Base-by-base conservation (phyloP, 208 protist genomes). In the Kentomonas sorsogonicus region DNA sequence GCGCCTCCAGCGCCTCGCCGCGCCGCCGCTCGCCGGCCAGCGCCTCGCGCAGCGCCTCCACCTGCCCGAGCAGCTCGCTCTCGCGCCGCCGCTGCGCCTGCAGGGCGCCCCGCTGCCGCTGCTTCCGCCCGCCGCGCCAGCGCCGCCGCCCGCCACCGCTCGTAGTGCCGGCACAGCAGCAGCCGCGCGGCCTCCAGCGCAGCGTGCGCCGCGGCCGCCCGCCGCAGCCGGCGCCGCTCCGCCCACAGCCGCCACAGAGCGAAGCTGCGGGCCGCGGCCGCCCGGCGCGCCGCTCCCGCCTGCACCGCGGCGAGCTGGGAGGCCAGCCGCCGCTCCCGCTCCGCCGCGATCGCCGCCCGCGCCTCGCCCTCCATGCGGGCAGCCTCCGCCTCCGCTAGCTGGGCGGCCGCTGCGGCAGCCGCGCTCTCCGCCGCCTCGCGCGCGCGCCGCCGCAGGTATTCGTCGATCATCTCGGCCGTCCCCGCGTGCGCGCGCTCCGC, bases 111-210 rank as follows among this genome's bases (percentile, higher is more conserved):
- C 78, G 63, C 2, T 70, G 64, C 36, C 43, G 38, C 38, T 67
- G 34, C 50, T n/a, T 11, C 50, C 39, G n/a, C 55, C 3, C 71
- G 65, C 1, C 74, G 69, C 22, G 65, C 66, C 1, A 69, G 63
- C 11, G 75, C 72, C 25, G 86, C 68, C 16, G 84, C 69, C 1
- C 80, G 80, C 80, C 80, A 92, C 50, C 72, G 66, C n/a, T 63
- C 56, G 63, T 74, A 83, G 3, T 50, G 31, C 13, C 73, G 78
- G 43, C 57, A 75, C 4, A 41, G 16, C 16, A 25, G 40, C 10
- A 62, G 51, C 6, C 53, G 60, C 26, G 63, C 50, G 15, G 30
- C 29, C 31, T 58, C 52, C 5, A 34, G 27, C n/a, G 16, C 48
- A 16, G 66, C 34, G 36, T 57, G 48, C 9, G 43, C 27, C 4